Percentiles rank a stretch among this genome's conserved stretches.
phyloP scores from a whole-genome alignment of 345 rosid genomes.

The Combretum micranthum region DNA sequence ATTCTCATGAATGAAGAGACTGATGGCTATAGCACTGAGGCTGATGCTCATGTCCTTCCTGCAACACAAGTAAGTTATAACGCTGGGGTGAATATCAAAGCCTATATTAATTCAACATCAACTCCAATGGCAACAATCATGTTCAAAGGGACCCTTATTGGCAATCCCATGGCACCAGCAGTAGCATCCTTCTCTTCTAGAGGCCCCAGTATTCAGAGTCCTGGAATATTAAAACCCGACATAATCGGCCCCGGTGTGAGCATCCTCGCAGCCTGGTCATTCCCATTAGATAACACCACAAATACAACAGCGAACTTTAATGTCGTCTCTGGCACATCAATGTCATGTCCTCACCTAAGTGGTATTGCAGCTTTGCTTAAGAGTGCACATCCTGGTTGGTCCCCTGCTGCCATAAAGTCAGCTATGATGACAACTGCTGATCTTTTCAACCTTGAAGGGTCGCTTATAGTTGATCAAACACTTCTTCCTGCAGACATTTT shows the following conservation, averaged over 20 bases:
- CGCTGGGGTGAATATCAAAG: conserved; percentile 11
- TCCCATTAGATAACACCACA: conserved; percentile 4
- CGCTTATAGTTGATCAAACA: conserved; percentile 8
- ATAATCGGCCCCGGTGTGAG: conserved; percentile 24
- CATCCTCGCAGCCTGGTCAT: conserved; percentile 25
- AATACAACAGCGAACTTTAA: conserved; percentile 3
- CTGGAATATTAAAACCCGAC: conserved; percentile 25
- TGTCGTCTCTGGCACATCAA: conserved; percentile 24
- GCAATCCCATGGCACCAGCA: conserved; percentile 13
- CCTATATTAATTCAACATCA: conserved; percentile 11
- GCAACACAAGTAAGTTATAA: conserved; percentile 8
- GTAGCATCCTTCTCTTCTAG: conserved; percentile 24
- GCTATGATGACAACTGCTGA: conserved; percentile 24
- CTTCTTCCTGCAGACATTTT: conserved; percentile 10
- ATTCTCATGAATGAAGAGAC: conserved; percentile 9
- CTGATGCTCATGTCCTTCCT: conserved; percentile 16
- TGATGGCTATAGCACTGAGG: conserved; percentile 11
- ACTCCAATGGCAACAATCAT: conserved; percentile 8
- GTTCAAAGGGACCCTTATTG: conserved; percentile 18
- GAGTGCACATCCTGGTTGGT: conserved; percentile 19
- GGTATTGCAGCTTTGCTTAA: conserved; percentile 23
- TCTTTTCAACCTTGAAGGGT: conserved; percentile 5
- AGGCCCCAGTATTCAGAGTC: conserved; percentile 15
- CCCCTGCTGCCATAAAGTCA: conserved; percentile 23
- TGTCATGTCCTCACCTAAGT: conserved; percentile 28